Conservation (phyloP, 306 rosid species). For the Senna siamea region DNA sequence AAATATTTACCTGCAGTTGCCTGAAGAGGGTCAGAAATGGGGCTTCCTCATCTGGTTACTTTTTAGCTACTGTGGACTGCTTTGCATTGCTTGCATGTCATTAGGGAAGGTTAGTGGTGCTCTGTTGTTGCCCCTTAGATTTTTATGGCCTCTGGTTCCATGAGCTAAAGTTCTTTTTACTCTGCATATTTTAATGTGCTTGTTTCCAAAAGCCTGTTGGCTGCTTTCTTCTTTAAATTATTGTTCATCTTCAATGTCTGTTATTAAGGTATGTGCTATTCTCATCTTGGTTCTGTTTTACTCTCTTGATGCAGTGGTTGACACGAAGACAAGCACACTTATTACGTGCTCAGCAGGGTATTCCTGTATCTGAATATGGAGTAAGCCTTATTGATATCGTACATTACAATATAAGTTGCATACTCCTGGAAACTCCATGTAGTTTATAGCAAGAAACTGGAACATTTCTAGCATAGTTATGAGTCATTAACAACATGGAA, state of each 20-base stretch:
- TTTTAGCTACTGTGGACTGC: constrained; percentile 91
- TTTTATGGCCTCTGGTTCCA: constrained; percentile 24
- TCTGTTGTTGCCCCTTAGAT: constrained; percentile 16
- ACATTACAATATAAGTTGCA: constrained; percentile 8
- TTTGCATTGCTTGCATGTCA: constrained; percentile 87
- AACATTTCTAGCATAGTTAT: constrained; percentile 16
- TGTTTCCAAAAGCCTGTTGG: constrained; percentile 14
- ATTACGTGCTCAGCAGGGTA: constrained; percentile 95
- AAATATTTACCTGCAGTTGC: constrained; percentile 66
- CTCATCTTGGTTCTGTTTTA: constrained; percentile 41
- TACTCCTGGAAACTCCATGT: constrained; percentile 13
- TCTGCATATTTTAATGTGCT: constrained; percentile 21
- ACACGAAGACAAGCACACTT: constrained; percentile 92
- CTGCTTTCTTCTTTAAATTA: constrained; percentile 15
- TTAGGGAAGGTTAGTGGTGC: constrained; percentile 79
- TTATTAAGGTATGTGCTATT: constrained; percentile 23
- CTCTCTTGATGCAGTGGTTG: constrained; percentile 72
- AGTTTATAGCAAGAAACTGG: not conserved
- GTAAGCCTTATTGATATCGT: constrained; percentile 47
- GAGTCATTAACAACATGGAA: not conserved
- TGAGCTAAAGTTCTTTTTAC: constrained; percentile 18
- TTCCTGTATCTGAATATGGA: constrained; percentile 94
- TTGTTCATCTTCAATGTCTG: constrained; percentile 8
- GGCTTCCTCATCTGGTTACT: constrained; percentile 98
- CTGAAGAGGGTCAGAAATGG: constrained; percentile 94